Conservation (phyloP, 768 basidiomycete species). For the Lactarius quietus region DNA sequence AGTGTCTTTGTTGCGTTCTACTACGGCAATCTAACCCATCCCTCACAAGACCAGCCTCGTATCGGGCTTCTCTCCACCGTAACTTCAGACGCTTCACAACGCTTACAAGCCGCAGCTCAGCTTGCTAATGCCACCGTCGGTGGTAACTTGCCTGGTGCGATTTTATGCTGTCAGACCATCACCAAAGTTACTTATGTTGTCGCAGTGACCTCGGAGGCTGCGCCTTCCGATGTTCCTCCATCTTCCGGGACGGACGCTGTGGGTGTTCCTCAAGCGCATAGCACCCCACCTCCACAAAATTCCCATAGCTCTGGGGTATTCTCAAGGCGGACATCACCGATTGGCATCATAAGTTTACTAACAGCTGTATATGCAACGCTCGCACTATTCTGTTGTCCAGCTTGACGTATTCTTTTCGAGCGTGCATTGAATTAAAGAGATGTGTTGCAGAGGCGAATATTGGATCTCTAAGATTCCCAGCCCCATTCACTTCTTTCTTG, state of each 20-base stretch:
- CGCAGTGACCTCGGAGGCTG: slow-evolving; percentile 40
- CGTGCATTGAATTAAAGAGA: not conserved
- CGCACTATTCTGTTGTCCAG: not conserved
- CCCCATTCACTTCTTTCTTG: not conserved
- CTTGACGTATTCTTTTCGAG: not conserved
- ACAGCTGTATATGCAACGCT: slow-evolving; percentile 6
- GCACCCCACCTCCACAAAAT: slow-evolving; percentile 2
- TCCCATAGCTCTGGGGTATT: not conserved
- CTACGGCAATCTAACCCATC: slow-evolving; percentile 67
- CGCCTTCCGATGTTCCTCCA: slow-evolving; percentile 37
- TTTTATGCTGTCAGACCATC: not conserved
- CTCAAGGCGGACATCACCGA: not conserved
- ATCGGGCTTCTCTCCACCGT: slow-evolving; percentile 73
- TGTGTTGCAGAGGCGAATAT: not conserved
- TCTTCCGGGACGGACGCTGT: slow-evolving; percentile 20
- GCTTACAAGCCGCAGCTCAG: slow-evolving; percentile 36
- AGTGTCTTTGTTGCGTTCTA: slow-evolving; percentile 67
- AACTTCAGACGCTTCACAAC: slow-evolving; percentile 47
- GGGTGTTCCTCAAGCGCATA: slow-evolving; percentile 28
- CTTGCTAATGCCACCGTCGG: slow-evolving; percentile 31
- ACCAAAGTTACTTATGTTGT: slow-evolving; percentile 7
- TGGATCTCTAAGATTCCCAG: not conserved
- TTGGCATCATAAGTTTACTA: slow-evolving; percentile 12
- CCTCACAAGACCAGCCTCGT: slow-evolving; percentile 62
- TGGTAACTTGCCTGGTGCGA: slow-evolving; percentile 34